These are phyloP conservation scores for Metarhizium humberi DNA, from an alignment of 2,329 filamentous ascomycete species.

Conservation along the genomic window DNA sequence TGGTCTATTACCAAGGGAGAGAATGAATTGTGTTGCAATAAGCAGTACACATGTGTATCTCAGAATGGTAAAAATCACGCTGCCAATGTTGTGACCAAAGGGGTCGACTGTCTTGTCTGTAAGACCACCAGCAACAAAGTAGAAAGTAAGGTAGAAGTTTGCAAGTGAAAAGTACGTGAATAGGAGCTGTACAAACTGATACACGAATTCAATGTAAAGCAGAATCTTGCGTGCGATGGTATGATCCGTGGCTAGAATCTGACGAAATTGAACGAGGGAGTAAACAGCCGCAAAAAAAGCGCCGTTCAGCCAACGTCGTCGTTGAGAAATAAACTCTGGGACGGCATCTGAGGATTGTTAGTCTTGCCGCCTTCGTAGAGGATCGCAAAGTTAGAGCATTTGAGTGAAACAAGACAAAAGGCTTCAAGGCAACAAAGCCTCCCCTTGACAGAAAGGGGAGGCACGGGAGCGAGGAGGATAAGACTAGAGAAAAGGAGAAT, in stretches of 20 bases:
- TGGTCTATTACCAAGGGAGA: slow-evolving; percentile 91
- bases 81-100: slow-evolving; percentile 79
- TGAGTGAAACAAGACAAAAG: no score
- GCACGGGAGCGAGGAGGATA: background rate
- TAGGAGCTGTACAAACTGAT: slow-evolving; percentile 83
- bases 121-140: slow-evolving; percentile 90
- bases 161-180: slow-evolving; percentile 98
- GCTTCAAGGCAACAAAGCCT: background rate
- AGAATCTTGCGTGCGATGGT: slow-evolving; percentile 81
- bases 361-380: slow-evolving; percentile 5
- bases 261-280: slow-evolving; percentile 87
- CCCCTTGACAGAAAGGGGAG: background rate
- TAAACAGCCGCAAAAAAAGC: slow-evolving; percentile 98
- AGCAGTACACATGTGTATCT: slow-evolving; percentile 79
- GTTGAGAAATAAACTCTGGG: slow-evolving; percentile 94
- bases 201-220: slow-evolving; percentile 89
- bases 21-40: slow-evolving; percentile 90
- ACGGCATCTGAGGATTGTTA: slow-evolving; percentile 57
- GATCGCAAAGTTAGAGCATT: no score
- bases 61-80: slow-evolving; percentile 76
- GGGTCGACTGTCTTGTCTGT: slow-evolving; percentile 74
- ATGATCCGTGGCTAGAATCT: slow-evolving; percentile 91
- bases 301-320: slow-evolving; percentile 93
- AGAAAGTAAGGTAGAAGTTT: slow-evolving; percentile 99
- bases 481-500: background rate